These are phyloP conservation scores for Patellifolia procumbens DNA, from an alignment of 179 eudicot species.

Conservation along the genomic window DNA sequence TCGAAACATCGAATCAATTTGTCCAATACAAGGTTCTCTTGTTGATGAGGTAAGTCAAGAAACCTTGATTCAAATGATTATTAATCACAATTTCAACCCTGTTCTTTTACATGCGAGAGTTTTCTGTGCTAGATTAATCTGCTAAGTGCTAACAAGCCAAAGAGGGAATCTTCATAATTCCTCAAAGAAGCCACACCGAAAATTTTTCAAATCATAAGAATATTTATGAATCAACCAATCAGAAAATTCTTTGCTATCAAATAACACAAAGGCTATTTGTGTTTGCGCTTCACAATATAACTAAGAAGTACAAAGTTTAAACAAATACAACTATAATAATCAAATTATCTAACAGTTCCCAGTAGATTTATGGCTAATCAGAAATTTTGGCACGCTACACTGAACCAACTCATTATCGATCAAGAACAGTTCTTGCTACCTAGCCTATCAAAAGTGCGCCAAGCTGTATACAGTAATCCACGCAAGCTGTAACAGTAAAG, in stretches of 20 bases:
- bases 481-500: slow-evolving; percentile 53
- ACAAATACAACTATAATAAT: slow-evolving; percentile 23
- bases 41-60: too few relatives aligned
- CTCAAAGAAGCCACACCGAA: not conserved
- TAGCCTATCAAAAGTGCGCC: slow-evolving; percentile 69
- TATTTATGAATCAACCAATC: not conserved
- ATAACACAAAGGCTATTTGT: slow-evolving; percentile 11
- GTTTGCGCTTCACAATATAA: slow-evolving; percentile 11
- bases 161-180: not conserved
- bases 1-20: too few relatives aligned
- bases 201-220: not conserved
- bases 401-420: slow-evolving; percentile 14
- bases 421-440: slow-evolving; percentile 21
- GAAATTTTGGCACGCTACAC: slow-evolving; percentile 16
- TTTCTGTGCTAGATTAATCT: not conserved
- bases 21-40: too few relatives aligned
- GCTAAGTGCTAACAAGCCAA: not conserved
- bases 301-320: slow-evolving; percentile 26
- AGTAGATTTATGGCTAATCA: slow-evolving; percentile 12
- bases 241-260: slow-evolving; percentile 5
- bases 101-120: not conserved
- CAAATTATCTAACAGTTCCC: slow-evolving; percentile 21
- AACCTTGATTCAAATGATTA: too few relatives aligned
- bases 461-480: slow-evolving; percentile 96
- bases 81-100: not conserved